These are phyloP conservation scores for Lanmaoa pseudosensibilis DNA, from an alignment of 768 basidiomycete genomes.

Conservation along the genomic window DNA sequence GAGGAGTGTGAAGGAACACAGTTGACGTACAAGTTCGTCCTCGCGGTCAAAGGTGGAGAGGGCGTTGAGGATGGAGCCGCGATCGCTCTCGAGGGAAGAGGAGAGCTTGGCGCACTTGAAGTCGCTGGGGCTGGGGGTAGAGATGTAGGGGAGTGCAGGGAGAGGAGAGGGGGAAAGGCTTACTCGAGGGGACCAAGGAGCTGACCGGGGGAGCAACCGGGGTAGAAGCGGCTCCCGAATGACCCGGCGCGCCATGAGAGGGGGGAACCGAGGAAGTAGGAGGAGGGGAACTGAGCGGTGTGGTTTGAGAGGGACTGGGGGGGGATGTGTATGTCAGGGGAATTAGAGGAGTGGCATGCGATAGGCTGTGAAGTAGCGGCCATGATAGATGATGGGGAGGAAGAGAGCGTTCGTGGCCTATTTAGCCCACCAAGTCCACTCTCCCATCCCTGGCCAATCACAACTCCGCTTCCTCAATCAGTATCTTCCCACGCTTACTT, in stretches of 20 bases:
- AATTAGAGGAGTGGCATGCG: conserved; percentile 32
- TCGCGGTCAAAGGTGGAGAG: conserved; percentile 66
- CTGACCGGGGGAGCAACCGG: conserved; percentile 62
- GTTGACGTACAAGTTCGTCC: conserved; percentile 63
- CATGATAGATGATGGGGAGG: conserved; percentile 27
- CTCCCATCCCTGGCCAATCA: conserved; percentile 14
- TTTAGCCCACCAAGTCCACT: conserved; percentile 23
- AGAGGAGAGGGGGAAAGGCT: conserved; percentile 26
- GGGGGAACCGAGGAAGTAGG: conserved; percentile 72
- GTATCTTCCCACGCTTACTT: too few relatives aligned
- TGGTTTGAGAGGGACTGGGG: background rate
- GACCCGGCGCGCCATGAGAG: conserved; percentile 70
- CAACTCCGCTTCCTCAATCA: background rate
- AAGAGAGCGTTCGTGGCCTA: conserved; percentile 17
- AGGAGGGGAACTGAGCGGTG: conserved; percentile 43
- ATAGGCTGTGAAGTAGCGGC: conserved; percentile 45
- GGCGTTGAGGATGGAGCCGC: conserved; percentile 61
- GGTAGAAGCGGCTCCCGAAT: conserved; percentile 61
- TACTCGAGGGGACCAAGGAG: conserved; percentile 67
- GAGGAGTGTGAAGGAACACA: background rate
- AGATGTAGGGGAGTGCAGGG: background rate
- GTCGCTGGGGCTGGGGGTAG: conserved; percentile 39
- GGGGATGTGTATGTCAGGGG: too few relatives aligned
- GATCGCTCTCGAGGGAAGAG: conserved; percentile 61
- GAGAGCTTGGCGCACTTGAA: conserved; percentile 47